phyloP scores from a whole-genome alignment of 2,329 filamentous ascomycete genomes.

The Colletotrichum sojae region DNA sequence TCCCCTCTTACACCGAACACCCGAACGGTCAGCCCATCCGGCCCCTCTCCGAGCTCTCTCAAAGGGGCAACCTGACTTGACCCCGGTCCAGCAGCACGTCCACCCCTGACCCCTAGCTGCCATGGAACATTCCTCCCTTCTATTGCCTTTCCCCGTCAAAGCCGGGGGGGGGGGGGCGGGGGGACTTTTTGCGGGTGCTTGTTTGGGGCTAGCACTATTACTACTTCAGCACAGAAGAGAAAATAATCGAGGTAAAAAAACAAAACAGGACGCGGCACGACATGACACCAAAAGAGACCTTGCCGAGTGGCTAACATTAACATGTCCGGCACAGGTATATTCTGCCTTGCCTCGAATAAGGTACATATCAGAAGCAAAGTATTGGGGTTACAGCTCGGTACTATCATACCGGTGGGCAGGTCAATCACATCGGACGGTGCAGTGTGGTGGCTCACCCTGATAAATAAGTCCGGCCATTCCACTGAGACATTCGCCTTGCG shows the following conservation, averaged over 20 bases:
- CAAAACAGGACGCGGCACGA: slow-evolving; percentile 20
- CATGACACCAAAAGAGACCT: slow-evolving; percentile 3
- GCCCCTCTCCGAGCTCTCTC: slow-evolving; percentile 29
- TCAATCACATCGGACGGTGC: slow-evolving; percentile 2
- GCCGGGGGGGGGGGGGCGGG: slow-evolving; percentile 38
- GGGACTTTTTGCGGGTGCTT: slow-evolving; percentile 18
- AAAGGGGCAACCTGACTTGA: slow-evolving; percentile 30
- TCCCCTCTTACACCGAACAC: slow-evolving; percentile 25
- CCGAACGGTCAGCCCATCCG: slow-evolving; percentile 32
- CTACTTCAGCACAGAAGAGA: slow-evolving; percentile 6
- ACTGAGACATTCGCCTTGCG: slow-evolving; percentile 36
- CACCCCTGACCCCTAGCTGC: slow-evolving; percentile 25
- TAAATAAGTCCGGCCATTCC: slow-evolving; percentile 26
- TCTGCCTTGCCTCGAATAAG: slow-evolving; percentile 5
- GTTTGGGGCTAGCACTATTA: slow-evolving; percentile 28
- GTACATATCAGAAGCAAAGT: slow-evolving; percentile 1
- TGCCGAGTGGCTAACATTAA: slow-evolving; percentile 12
- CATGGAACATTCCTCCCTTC: slow-evolving; percentile 41
- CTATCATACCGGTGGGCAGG: no score
- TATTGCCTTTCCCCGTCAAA: slow-evolving; percentile 32
- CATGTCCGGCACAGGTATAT: slow-evolving; percentile 5
- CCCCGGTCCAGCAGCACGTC: slow-evolving; percentile 20
- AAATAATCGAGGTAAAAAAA: slow-evolving; percentile 5
- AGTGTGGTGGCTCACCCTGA: slow-evolving; percentile 1
- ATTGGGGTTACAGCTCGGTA: neutral